Evolutionary conservation across 495 filamentous ascomycete genomes (phyloP).

Genomic region (Neohortaea acidophila): DNA sequence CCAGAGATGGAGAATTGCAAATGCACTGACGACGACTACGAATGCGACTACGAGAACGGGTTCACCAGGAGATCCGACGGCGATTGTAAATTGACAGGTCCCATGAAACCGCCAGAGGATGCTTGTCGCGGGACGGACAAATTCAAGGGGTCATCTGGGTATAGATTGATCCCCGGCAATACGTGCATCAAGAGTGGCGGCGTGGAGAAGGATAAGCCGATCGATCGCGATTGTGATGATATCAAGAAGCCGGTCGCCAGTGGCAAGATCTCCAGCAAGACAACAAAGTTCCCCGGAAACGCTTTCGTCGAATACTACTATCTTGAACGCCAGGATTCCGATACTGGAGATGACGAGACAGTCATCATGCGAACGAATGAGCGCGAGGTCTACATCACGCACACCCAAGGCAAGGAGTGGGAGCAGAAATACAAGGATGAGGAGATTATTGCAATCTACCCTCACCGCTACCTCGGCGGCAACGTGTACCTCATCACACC

Average conservation of each 20-base stretch:
- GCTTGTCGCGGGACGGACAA: slow-evolving; percentile 50
- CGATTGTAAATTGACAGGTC: slow-evolving; percentile 48
- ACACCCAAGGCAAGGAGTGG: slow-evolving; percentile 82
- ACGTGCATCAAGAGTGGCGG: slow-evolving; percentile 45
- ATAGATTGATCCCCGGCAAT: slow-evolving; percentile 83
- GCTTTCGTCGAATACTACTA: slow-evolving; percentile 55
- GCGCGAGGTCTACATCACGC: slow-evolving; percentile 49
- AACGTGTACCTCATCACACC: slow-evolving; percentile 69
- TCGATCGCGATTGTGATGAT: slow-evolving; percentile 43
- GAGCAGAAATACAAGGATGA: slow-evolving; percentile 43
- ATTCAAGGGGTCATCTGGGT: slow-evolving; percentile 76
- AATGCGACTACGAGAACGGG: slow-evolving; percentile 90
- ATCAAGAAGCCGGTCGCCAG: slow-evolving; percentile 32
- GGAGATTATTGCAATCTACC: slow-evolving; percentile 48
- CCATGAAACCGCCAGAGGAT: slow-evolving; percentile 37
- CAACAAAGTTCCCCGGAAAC: slow-evolving; percentile 42
- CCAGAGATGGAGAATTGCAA: slow-evolving; percentile 54
- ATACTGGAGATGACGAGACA: slow-evolving; percentile 59
- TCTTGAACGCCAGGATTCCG: slow-evolving; percentile 53
- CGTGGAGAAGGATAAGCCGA: slow-evolving; percentile 42
- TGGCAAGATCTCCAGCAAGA: slow-evolving; percentile 44
- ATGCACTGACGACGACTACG: slow-evolving; percentile 71
- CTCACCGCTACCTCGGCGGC: slow-evolving; percentile 65
- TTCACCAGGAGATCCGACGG: slow-evolving; percentile 52
- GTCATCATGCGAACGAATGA: slow-evolving; percentile 61